A percentile compares a stretch with the other conserved stretches of the same genome.
Evolutionary conservation across 164 flowering plant genomes (phyloP).

Genomic region (Pachysandra terminalis): DNA sequence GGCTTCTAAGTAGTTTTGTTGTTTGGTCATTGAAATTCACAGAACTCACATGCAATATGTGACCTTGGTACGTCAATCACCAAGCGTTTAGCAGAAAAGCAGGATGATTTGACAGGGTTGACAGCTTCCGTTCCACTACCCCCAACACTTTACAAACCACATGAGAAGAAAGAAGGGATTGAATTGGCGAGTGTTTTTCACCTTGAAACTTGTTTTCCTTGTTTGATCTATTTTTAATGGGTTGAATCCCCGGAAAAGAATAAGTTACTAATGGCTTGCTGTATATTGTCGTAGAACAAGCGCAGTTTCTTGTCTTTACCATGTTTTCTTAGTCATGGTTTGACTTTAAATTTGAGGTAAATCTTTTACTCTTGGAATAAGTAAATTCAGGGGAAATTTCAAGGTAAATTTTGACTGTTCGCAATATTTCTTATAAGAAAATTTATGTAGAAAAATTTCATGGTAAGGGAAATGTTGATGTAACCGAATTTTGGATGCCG

Average conservation of each 20-base stretch:
- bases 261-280: neutral
- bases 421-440: no score
- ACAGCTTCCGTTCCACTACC: slow-evolving; percentile 48
- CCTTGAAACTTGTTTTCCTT: neutral
- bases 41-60: slow-evolving; percentile 82
- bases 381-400: no score
- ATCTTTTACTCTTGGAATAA: no score
- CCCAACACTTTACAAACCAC: slow-evolving; percentile 49
- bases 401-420: no score
- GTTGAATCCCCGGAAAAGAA: neutral
- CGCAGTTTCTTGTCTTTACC: neutral
- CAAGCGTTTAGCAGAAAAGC: slow-evolving; percentile 54
- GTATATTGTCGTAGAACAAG: neutral
- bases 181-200: slow-evolving; percentile 33
- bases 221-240: neutral
- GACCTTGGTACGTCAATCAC: slow-evolving; percentile 74
- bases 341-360: no score
- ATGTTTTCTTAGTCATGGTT: no score
- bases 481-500: no score
- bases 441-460: no score
- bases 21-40: slow-evolving; percentile 23
- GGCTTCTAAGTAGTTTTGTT: neutral
- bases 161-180: slow-evolving; percentile 43
- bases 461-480: no score
- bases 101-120: slow-evolving; percentile 36